phyloP scores from a whole-genome alignment of 306 rosid species.

The Nissolia schottii region DNA sequence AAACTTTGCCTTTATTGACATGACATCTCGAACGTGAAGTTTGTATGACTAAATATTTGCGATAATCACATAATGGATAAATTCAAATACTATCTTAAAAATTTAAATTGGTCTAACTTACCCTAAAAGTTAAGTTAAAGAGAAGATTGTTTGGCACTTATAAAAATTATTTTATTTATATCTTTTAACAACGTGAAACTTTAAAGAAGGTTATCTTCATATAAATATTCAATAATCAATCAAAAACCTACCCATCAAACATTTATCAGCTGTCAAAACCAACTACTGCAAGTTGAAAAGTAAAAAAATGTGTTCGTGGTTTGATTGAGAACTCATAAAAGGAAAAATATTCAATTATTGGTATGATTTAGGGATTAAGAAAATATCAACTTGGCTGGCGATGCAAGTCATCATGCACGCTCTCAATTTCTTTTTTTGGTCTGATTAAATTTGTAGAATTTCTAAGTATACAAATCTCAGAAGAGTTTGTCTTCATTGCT shows the following conservation, averaged over 20 bases:
- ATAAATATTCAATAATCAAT: background rate
- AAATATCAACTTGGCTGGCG: constrained; percentile 1
- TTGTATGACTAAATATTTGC: too few species aligned
- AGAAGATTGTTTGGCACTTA: too few species aligned
- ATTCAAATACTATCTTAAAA: too few species aligned
- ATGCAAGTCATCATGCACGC: background rate
- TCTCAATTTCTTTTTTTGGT: background rate
- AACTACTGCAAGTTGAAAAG: background rate
- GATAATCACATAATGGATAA: too few species aligned
- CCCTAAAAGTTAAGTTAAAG: too few species aligned
- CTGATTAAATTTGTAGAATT: background rate
- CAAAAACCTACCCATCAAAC: background rate
- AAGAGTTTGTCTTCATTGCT: background rate
- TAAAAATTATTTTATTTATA: too few species aligned
- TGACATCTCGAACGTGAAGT: too few species aligned
- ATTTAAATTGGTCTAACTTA: too few species aligned
- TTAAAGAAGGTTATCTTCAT: too few species aligned
- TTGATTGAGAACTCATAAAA: background rate
- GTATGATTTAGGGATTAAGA: background rate
- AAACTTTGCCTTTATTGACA: too few species aligned
- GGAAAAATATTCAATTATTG: background rate
- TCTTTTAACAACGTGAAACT: too few species aligned
- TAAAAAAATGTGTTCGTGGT: background rate
- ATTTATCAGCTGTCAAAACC: background rate
- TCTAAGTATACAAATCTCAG: background rate